Base-by-base conservation (phyloP, 352 stramenopile species). In the Phytophthora tentaculata region DNA sequence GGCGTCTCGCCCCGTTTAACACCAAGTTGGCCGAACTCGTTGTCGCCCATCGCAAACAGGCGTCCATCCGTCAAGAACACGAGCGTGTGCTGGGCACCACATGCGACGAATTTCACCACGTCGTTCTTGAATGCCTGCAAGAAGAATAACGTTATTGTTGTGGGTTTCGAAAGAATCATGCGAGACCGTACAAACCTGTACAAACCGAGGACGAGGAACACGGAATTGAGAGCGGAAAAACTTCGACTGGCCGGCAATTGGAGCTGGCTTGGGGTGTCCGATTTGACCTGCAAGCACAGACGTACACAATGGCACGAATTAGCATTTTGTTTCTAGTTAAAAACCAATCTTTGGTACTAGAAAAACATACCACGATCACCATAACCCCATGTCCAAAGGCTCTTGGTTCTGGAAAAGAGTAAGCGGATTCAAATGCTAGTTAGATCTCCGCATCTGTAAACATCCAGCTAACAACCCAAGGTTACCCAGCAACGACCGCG, bases 141-240 rank as follows among this genome's bases (percentile, higher is more conserved):
- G 2, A 53, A 14, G n/a, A 23, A 49, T 13, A 23, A 23, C 19
- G 28, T 51, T 57, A 65, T 26, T 23, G 22, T 10, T 17, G 45
- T 8, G 4, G 55, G 23, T 26, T 9, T 2, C 2, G n/a, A 26
- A 53, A 47, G 23, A 2, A 41, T 7, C 10, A 41, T 9, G 14
- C 8, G 29, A 29, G 23, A 0, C 12, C 10, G 17, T 26, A 61
- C 67, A 7, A 58, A 90, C 84, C 79, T 90, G 77, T 4, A 93
- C 79, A 57, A 89, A 89, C 6, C 77, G 80, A 60, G 86, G 86
- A 17, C 83, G 81, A 63, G 77, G 73, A 16, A 92, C 77, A 23
- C 86, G 86, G 45, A 92, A 94, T 61, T 91, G 85, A 14, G 77
- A 85, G 48, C 86, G 83, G 53, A 94, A 94, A 52, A 94, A 94